phyloP scores from a whole-genome alignment of 148 eudicot species.

The Amaranthus cruentus region DNA sequence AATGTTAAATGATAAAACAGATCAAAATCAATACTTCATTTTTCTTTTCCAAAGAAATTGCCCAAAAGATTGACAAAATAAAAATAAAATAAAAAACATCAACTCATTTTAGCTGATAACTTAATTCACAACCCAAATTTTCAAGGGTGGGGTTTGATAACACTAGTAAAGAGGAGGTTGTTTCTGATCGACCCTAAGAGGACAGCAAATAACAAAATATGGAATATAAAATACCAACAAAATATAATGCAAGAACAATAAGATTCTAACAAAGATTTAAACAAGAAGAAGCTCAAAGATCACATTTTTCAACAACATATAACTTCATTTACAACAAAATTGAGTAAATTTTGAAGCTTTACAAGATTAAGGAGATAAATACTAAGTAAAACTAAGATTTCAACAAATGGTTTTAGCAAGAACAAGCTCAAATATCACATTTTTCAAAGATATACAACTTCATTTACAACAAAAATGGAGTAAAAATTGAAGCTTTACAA shows the following conservation, averaged over 20 bases:
- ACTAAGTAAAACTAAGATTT: not conserved
- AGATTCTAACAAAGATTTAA: not conserved
- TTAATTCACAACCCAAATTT: not conserved
- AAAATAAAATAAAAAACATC: not conserved
- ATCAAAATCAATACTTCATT: no score
- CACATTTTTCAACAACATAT: constrained; percentile 9
- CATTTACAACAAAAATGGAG: no score
- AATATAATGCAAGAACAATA: not conserved
- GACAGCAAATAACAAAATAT: no score
- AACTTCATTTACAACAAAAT: no score
- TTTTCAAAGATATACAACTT: no score
- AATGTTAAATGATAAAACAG: no score
- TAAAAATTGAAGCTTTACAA: no score
- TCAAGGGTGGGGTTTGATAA: no score
- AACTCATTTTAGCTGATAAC: not conserved
- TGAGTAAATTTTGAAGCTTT: no score
- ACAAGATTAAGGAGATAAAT: not conserved
- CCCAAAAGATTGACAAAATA: not conserved
- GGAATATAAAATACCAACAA: not conserved
- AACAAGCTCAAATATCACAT: not conserved
- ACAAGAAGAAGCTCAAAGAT: not conserved
- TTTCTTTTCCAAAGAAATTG: not conserved
- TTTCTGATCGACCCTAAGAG: no score
- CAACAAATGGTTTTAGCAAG: not conserved
- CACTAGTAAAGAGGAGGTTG: no score